Conservation (phyloP, 768 basidiomycete species). For the Pisolithus orientalis region DNA sequence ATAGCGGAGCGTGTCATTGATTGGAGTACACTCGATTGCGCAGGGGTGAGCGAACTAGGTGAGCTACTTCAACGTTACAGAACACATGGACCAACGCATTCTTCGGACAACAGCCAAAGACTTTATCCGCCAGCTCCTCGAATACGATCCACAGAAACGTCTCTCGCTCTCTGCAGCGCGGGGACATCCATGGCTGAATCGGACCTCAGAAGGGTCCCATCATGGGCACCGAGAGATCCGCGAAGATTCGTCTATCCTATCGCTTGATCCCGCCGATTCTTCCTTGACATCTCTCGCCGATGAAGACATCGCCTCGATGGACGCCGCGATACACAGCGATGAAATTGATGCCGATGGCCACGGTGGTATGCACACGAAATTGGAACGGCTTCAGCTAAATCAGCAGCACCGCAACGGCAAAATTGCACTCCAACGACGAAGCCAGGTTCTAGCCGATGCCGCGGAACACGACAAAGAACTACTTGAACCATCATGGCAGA, state of each 20-base stretch:
- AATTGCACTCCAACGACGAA: conserved; percentile 37
- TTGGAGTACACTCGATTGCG: conserved; percentile 42
- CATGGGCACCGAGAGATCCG: not conserved
- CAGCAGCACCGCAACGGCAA: conserved; percentile 5
- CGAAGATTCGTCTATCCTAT: conserved; percentile 6
- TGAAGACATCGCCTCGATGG: conserved; percentile 10
- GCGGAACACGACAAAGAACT: conserved; percentile 35
- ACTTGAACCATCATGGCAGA: conserved; percentile 51
- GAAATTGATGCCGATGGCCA: conserved; percentile 9
- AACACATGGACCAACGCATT: not conserved
- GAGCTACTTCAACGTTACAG: conserved; percentile 8
- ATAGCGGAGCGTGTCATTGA: conserved; percentile 57
- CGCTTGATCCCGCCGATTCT: conserved; percentile 9
- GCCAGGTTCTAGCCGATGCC: conserved; percentile 41
- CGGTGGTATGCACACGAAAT: conserved; percentile 24
- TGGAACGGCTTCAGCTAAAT: conserved; percentile 30
- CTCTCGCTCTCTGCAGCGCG: conserved; percentile 68
- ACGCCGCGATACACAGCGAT: conserved; percentile 9
- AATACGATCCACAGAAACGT: conserved; percentile 55
- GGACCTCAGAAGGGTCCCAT: not conserved
- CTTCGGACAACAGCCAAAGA: conserved; percentile 48
- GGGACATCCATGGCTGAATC: conserved; percentile 68
- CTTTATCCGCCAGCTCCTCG: conserved; percentile 65
- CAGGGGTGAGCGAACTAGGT: conserved; percentile 44
- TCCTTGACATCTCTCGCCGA: conserved; percentile 19